Conservation (phyloP, 345 rosid species). For the Ricinus communis region DNA sequence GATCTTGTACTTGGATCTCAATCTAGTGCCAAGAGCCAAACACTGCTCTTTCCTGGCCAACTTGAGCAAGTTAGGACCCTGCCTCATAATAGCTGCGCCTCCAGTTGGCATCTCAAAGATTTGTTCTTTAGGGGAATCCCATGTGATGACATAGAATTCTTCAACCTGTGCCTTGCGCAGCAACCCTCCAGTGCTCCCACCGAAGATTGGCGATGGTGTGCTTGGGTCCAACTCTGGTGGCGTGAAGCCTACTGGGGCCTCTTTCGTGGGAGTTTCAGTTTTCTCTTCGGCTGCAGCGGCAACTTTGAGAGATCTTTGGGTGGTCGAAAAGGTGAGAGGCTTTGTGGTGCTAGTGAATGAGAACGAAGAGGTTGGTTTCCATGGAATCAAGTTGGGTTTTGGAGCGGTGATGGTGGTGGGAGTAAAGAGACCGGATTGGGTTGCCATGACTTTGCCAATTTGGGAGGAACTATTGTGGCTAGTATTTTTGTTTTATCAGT, state of each 20-base stretch:
- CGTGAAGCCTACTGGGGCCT: constrained; percentile 77
- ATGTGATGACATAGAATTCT: constrained; percentile 83
- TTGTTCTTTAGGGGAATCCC: constrained; percentile 89
- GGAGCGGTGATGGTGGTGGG: constrained; percentile 44
- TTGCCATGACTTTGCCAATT: constrained; percentile 49
- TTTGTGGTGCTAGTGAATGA: constrained; percentile 31
- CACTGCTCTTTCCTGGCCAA: constrained; percentile 87
- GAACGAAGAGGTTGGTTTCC: constrained; percentile 39
- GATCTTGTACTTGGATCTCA: constrained; percentile 89
- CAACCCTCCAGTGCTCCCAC: constrained; percentile 79
- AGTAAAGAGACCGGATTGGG: constrained; percentile 58
- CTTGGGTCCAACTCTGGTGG: constrained; percentile 71
- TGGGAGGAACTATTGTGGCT: background rate
- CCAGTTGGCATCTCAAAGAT: constrained; percentile 94
- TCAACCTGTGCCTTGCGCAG: constrained; percentile 76
- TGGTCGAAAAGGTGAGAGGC: constrained; percentile 38
- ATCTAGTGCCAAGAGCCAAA: constrained; percentile 71
- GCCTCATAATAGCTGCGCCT: constrained; percentile 88
- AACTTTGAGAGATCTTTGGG: constrained; percentile 34
- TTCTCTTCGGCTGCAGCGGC: constrained; percentile 35
- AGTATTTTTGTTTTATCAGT: background rate
- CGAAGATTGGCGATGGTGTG: constrained; percentile 87
- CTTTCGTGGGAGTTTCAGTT: constrained; percentile 33
- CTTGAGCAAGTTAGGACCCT: constrained; percentile 83
- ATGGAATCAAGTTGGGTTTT: constrained; percentile 42